A percentile compares a stretch with the other conserved stretches of the same genome.
phyloP scores from a whole-genome alignment of 306 rosid genomes.

The Dalbergia oliveri region DNA sequence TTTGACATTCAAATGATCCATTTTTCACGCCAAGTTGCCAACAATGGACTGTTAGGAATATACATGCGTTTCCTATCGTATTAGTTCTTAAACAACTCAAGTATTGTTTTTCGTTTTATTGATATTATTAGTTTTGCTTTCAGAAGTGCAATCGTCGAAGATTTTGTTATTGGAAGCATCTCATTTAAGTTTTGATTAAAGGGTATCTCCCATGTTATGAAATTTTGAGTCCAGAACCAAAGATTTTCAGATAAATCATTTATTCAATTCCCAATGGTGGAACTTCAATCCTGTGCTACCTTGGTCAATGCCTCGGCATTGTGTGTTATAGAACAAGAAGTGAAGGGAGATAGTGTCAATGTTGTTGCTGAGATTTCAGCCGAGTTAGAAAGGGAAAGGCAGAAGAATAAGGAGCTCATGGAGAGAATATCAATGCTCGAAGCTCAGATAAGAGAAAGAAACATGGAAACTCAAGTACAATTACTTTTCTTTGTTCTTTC shows the following conservation, averaged over 20 bases:
- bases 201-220: slow-evolving; percentile 21
- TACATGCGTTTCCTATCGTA: slow-evolving; percentile 17
- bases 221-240: slow-evolving; percentile 15
- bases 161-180: slow-evolving; percentile 32
- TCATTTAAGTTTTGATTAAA: slow-evolving; percentile 28
- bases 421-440: slow-evolving; percentile 84
- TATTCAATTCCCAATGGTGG: slow-evolving; percentile 58
- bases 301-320: slow-evolving; percentile 66
- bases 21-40: slow-evolving; percentile 16
- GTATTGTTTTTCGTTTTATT: slow-evolving; percentile 29
- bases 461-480: slow-evolving; percentile 62
- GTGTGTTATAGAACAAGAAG: slow-evolving; percentile 67
- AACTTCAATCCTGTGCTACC: slow-evolving; percentile 68
- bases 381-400: slow-evolving; percentile 75
- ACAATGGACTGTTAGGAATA: slow-evolving; percentile 5
- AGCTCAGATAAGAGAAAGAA: slow-evolving; percentile 70
- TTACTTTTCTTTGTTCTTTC: neutral
- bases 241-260: slow-evolving; percentile 34
- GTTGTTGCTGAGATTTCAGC: slow-evolving; percentile 69
- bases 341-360: slow-evolving; percentile 56
- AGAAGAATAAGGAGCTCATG: slow-evolving; percentile 75
- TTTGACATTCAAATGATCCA: slow-evolving; percentile 11
- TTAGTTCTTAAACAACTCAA: slow-evolving; percentile 9
- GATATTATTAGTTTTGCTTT: slow-evolving; percentile 9
- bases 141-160: neutral